A percentile compares a stretch with the other conserved stretches of the same genome.
Evolutionary conservation across 2,329 filamentous ascomycete genomes (phyloP).

Genomic region (Cladorrhinum sp.): DNA sequence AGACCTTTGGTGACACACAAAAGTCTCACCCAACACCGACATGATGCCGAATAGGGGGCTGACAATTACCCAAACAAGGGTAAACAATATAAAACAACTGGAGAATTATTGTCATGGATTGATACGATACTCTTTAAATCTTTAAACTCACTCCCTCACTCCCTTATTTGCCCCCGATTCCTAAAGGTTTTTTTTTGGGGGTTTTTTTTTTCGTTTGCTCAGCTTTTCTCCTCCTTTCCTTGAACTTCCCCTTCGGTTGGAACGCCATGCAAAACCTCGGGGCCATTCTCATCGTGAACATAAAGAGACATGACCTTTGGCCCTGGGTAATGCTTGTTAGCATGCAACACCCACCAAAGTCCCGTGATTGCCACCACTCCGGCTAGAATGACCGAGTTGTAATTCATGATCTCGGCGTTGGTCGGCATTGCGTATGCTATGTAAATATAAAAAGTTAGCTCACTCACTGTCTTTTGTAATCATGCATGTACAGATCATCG

Average conservation of each 20-base stretch:
- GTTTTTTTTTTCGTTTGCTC: not conserved
- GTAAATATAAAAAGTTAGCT: constrained; percentile 6
- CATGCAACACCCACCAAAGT: constrained; percentile 51
- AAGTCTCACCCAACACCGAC: not conserved
- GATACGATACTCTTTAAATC: too few relatives aligned
- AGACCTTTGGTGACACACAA: not conserved
- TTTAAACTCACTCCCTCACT: too few relatives aligned
- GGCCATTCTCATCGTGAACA: constrained; percentile 32
- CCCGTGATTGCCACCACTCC: constrained; percentile 46
- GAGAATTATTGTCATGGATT: too few relatives aligned
- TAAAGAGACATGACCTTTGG: constrained; percentile 49
- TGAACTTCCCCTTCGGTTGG: not conserved
- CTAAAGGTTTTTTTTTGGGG: too few relatives aligned
- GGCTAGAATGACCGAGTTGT: constrained; percentile 53
- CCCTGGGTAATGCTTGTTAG: constrained; percentile 46
- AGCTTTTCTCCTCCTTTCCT: not conserved
- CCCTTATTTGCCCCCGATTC: too few relatives aligned
- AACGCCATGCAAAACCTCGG: not conserved
- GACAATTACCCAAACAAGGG: not conserved
- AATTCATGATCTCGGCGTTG: constrained; percentile 45
- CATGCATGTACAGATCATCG: not conserved
- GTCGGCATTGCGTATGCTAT: constrained; percentile 43
- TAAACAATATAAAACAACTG: too few relatives aligned
- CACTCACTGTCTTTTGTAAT: not conserved
- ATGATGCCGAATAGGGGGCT: not conserved